phyloP scores from a whole-genome alignment of 2,329 filamentous ascomycete genomes.

The Penicillium sp. region DNA sequence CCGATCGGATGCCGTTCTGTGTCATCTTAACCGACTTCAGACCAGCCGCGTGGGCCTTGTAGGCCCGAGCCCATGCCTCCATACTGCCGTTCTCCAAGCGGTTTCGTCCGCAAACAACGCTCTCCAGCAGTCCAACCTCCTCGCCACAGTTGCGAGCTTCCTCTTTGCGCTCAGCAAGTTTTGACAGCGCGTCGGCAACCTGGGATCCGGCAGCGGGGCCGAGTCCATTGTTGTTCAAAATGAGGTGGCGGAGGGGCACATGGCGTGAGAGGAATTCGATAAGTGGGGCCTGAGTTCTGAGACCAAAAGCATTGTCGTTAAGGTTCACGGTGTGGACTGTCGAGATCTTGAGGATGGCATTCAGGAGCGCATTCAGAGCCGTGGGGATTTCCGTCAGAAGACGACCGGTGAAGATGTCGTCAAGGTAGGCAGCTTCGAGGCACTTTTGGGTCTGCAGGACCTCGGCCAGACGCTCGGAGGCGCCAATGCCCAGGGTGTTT shows the following conservation, averaged over 20 bases:
- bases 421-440: constrained; percentile 79
- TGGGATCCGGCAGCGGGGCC: constrained; percentile 87
- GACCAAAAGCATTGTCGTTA: constrained; percentile 96
- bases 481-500: constrained; percentile 88
- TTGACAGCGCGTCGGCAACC: constrained; percentile 81
- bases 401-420: constrained; percentile 96
- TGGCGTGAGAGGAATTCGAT: constrained; percentile 88
- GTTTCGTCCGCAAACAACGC: constrained; percentile 96
- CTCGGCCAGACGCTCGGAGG: constrained; percentile 79
- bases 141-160: constrained; percentile 61
- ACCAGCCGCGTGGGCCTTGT: constrained; percentile 71
- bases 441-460: constrained; percentile 81
- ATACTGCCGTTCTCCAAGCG: constrained; percentile 94
- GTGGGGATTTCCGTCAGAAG: constrained; percentile 90
- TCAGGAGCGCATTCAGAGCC: constrained; percentile 80
- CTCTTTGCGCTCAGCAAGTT: constrained; percentile 80
- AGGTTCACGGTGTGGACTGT: constrained; percentile 89
- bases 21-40: constrained; percentile 93
- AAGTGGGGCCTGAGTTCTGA: constrained; percentile 89
- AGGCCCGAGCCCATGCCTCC: constrained; percentile 88
- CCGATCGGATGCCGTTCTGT: constrained; percentile 93
- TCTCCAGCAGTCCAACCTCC: constrained; percentile 80
- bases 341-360: constrained; percentile 78
- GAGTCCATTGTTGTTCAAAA: constrained; percentile 97
- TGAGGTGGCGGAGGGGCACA: constrained; percentile 85